A percentile compares a stretch with the other conserved stretches of the same genome.
Conservation (phyloP, 2,329 filamentous ascomycete genomes). For the Fusarium redolens region DNA sequence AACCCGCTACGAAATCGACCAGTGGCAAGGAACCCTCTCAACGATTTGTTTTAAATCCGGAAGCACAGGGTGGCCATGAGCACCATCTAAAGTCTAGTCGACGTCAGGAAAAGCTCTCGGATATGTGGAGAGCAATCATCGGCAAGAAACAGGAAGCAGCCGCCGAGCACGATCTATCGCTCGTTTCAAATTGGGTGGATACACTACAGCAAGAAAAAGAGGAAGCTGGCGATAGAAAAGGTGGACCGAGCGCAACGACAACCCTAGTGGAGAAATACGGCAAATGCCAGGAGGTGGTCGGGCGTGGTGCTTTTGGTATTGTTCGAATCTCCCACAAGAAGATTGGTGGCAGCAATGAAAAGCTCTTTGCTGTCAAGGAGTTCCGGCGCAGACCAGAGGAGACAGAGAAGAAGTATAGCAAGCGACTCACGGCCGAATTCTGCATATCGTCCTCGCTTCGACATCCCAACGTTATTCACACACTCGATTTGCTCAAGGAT, state of each 20-base stretch:
- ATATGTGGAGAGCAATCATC: conserved; percentile 89
- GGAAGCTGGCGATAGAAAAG: conserved; percentile 83
- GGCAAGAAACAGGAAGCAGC: conserved; percentile 83
- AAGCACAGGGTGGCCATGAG: conserved; percentile 77
- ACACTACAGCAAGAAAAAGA: conserved; percentile 91
- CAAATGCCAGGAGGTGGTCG: conserved; percentile 97
- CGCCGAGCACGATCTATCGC: conserved; percentile 85
- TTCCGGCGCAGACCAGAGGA: conserved; percentile 95
- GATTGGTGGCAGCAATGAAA: conserved; percentile 83
- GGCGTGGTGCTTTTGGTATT: conserved; percentile 95
- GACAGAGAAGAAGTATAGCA: conserved; percentile 97
- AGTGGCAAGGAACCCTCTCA: conserved; percentile 54
- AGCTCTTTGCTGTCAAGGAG: conserved; percentile 97
- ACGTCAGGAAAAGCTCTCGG: conserved; percentile 92
- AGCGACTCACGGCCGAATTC: conserved; percentile 95
- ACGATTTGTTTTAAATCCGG: conserved; percentile 64
- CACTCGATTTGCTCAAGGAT: conserved; percentile 93
- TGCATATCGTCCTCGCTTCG: conserved; percentile 97
- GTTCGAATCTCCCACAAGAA: conserved; percentile 98
- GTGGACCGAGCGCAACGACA: conserved; percentile 74
- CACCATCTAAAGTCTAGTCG: conserved; percentile 91
- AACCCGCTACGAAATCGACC: conserved; percentile 46
- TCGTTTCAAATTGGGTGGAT: conserved; percentile 97
- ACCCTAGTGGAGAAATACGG: conserved; percentile 96
- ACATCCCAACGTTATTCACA: conserved; percentile 98